A percentile compares a stretch with the other conserved stretches of the same genome.
Evolutionary conservation across 495 filamentous ascomycete genomes (phyloP).

Genomic region (Cercophora scortea): DNA sequence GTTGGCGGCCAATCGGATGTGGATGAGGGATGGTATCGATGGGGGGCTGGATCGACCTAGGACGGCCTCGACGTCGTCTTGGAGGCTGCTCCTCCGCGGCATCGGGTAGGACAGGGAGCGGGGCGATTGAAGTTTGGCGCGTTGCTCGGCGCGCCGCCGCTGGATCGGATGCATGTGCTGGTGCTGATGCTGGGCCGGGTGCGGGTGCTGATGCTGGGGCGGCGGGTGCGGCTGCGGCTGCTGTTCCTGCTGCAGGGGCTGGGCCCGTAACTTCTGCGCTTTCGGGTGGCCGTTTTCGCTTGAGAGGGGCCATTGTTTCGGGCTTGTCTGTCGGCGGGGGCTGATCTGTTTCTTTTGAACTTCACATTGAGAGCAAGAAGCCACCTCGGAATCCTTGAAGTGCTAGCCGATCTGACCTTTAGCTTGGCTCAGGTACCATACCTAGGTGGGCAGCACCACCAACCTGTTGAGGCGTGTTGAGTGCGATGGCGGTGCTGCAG

Average conservation of each 20-base stretch:
- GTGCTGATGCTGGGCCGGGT: background rate
- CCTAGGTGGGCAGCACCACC: too few species aligned
- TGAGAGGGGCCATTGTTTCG: slow-evolving; percentile 28
- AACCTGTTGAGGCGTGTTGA: too few species aligned
- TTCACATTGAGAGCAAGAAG: too few species aligned
- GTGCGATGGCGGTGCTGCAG: too few species aligned
- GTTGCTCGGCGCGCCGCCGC: slow-evolving; percentile 31
- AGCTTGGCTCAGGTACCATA: too few species aligned
- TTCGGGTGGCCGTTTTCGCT: slow-evolving; percentile 32
- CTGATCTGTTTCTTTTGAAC: background rate
- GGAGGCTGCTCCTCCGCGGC: slow-evolving; percentile 12
- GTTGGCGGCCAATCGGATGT: too few species aligned
- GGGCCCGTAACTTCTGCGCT: background rate
- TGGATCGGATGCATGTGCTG: slow-evolving; percentile 7
- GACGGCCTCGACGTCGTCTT: slow-evolving; percentile 27
- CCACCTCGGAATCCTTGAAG: too few species aligned
- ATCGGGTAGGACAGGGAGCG: slow-evolving; percentile 20
- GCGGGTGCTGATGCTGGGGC: background rate
- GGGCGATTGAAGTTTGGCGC: slow-evolving; percentile 29
- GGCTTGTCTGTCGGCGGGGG: background rate
- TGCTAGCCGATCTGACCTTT: too few species aligned
- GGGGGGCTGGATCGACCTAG: background rate
- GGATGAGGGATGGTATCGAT: too few species aligned
- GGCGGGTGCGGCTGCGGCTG: background rate
- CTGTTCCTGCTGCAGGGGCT: background rate